Percentiles rank a stretch among this genome's conserved stretches.
Conservation (phyloP, 2,329 filamentous ascomycete species). For the Fusarium compactum region DNA sequence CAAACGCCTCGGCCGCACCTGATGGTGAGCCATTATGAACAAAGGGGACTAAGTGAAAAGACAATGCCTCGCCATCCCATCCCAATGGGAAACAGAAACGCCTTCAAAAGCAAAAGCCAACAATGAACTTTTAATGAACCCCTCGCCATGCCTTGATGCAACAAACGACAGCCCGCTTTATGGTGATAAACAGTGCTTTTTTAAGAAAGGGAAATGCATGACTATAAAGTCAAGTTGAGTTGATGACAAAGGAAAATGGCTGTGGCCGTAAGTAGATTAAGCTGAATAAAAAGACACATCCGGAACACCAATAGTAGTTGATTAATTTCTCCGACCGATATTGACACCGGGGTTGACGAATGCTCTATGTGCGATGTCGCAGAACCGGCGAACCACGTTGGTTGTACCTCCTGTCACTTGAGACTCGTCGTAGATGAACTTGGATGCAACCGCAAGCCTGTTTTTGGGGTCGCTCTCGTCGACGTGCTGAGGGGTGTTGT, state of each 20-base stretch:
- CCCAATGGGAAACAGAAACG: constrained; percentile 39
- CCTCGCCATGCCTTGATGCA: constrained; percentile 51
- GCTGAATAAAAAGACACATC: neutral
- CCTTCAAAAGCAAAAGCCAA: constrained; percentile 39
- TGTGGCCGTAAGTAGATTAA: constrained; percentile 3
- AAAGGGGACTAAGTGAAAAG: constrained; percentile 35
- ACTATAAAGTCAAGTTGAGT: constrained; percentile 12
- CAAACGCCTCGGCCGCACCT: constrained; percentile 41
- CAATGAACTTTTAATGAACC: constrained; percentile 47
- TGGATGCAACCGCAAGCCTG: constrained; percentile 75
- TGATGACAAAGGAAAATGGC: constrained; percentile 41
- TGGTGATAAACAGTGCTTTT: constrained; percentile 37
- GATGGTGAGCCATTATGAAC: constrained; percentile 37
- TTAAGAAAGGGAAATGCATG: constrained; percentile 30
- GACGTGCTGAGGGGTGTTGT: constrained; percentile 67
- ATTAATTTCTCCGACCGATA: constrained; percentile 50
- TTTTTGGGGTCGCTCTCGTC: constrained; percentile 76
- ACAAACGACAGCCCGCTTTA: constrained; percentile 37
- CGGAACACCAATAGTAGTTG: neutral
- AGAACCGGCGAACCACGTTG: constrained; percentile 77
- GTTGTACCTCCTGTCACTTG: constrained; percentile 75
- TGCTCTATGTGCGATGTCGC: constrained; percentile 73
- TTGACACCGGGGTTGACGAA: constrained; percentile 67
- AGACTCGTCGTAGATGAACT: constrained; percentile 75
- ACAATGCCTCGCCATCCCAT: constrained; percentile 39